These are phyloP conservation scores for Eimeria necatrix DNA, from an alignment of 169 alveolate genomes.

Conservation along the genomic window DNA sequence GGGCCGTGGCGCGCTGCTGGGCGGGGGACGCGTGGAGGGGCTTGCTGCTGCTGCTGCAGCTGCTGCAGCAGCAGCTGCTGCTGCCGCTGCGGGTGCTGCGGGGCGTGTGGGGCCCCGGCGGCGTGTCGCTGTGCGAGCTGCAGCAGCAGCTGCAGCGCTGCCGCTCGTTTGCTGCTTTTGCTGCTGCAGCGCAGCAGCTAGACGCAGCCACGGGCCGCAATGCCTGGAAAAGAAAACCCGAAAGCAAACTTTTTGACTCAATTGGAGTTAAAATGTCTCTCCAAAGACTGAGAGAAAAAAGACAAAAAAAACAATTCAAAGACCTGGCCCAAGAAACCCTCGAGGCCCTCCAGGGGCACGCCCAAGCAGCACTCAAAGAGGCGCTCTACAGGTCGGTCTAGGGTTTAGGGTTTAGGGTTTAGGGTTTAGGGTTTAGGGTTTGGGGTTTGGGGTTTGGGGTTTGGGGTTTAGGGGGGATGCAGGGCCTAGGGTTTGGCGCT, in stretches of 20 bases:
- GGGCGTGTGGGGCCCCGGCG: background rate
- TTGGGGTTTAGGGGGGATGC: no score
- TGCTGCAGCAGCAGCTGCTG: conserved; percentile 12
- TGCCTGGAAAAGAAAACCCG: background rate
- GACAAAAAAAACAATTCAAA: no score
- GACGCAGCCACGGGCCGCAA: conserved; percentile 1
- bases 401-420: no score
- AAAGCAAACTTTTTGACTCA: background rate
- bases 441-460: no score
- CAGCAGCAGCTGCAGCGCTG: background rate
- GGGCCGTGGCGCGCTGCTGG: no score
- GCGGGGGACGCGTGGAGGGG: no score
- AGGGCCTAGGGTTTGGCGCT: no score
- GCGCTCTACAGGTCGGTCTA: background rate
- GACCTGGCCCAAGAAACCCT: background rate
- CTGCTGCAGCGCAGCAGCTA: background rate
- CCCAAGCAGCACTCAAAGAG: conserved; percentile 17
- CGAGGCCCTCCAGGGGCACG: conserved; percentile 10
- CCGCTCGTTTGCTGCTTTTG: background rate
- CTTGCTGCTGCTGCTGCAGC: background rate
- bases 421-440: no score
- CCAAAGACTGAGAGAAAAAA: background rate
- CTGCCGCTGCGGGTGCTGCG: conserved; percentile 4
- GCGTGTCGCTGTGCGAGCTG: background rate
- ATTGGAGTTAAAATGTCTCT: background rate